phyloP scores from a whole-genome alignment of 345 rosid species.

The Populus pruinosa region DNA sequence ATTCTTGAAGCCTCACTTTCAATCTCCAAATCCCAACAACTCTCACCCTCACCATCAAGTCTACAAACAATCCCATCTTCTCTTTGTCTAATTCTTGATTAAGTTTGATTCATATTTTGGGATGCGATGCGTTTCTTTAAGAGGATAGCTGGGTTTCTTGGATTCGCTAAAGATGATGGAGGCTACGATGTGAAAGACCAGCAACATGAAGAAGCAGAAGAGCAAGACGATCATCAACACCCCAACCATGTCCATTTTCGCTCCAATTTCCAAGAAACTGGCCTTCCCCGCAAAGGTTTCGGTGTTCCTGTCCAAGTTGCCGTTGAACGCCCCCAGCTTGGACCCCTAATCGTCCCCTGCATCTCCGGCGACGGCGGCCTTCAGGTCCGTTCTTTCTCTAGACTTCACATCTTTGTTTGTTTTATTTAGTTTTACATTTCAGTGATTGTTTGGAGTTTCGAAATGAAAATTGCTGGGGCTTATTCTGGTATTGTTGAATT shows the following conservation, averaged over 20 bases:
- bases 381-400: constrained; percentile 48
- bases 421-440: not conserved
- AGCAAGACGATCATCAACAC: constrained; percentile 2
- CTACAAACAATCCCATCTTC: not conserved
- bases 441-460: not conserved
- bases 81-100: not conserved
- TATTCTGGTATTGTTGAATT: not conserved
- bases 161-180: constrained; percentile 62
- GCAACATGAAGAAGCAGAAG: constrained; percentile 28
- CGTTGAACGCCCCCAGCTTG: constrained; percentile 62
- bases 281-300: constrained; percentile 74
- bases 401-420: not conserved
- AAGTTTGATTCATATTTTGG: not conserved
- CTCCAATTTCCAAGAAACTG: constrained; percentile 53
- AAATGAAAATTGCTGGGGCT: not conserved
- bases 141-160: constrained; percentile 80
- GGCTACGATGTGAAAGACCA: constrained; percentile 43
- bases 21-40: not conserved
- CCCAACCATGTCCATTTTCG: constrained; percentile 18
- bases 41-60: not conserved
- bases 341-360: constrained; percentile 64
- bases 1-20: not conserved
- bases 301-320: constrained; percentile 77
- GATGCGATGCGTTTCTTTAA: constrained; percentile 70
- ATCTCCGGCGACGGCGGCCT: constrained; percentile 79